These are phyloP conservation scores for Hawksworthiomyces lignivorus DNA, from an alignment of 2,329 filamentous ascomycete genomes.

Conservation along the genomic window DNA sequence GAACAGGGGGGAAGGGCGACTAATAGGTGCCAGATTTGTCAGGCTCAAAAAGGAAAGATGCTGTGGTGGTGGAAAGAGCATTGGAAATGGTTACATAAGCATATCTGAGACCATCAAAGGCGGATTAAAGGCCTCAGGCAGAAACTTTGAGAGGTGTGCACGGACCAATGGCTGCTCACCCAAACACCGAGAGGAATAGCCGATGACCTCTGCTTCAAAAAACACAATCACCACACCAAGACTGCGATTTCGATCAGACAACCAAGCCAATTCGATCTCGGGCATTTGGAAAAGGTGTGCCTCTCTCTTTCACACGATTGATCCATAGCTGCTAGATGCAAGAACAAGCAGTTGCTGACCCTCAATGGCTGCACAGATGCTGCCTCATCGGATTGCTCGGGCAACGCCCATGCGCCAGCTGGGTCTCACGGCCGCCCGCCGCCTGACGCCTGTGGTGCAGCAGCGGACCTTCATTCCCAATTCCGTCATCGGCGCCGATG, in stretches of 20 bases:
- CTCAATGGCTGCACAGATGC: slow-evolving; percentile 41
- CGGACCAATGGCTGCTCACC: slow-evolving; percentile 8
- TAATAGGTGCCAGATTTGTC: slow-evolving; percentile 1
- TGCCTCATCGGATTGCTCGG: slow-evolving; percentile 51
- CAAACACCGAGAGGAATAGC: slow-evolving; percentile 15
- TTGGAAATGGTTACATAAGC: no score
- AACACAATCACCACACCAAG: slow-evolving; percentile 8
- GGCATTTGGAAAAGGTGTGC: slow-evolving; percentile 10
- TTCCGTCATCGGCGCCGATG: slow-evolving; percentile 36
- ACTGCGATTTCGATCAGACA: slow-evolving; percentile 1
- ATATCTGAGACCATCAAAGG: no score
- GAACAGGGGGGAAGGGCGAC: slow-evolving; percentile 6
- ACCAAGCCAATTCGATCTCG: slow-evolving; percentile 9
- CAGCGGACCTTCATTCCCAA: slow-evolving; percentile 50
- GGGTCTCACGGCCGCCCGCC: slow-evolving; percentile 37
- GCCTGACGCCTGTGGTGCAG: slow-evolving; percentile 43
- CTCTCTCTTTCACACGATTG: no score
- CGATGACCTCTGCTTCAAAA: slow-evolving; percentile 12
- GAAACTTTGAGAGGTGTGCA: not conserved
- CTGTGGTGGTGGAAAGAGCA: no score
- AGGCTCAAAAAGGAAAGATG: slow-evolving; percentile 1
- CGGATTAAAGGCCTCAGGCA: slow-evolving; percentile 12
- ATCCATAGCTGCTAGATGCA: no score
- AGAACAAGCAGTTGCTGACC: no score
- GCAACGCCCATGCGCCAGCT: slow-evolving; percentile 39